Evolutionary conservation across 192 early-diverging fungal genomes (phyloP).

Genomic region (Podochytrium sp.): DNA sequence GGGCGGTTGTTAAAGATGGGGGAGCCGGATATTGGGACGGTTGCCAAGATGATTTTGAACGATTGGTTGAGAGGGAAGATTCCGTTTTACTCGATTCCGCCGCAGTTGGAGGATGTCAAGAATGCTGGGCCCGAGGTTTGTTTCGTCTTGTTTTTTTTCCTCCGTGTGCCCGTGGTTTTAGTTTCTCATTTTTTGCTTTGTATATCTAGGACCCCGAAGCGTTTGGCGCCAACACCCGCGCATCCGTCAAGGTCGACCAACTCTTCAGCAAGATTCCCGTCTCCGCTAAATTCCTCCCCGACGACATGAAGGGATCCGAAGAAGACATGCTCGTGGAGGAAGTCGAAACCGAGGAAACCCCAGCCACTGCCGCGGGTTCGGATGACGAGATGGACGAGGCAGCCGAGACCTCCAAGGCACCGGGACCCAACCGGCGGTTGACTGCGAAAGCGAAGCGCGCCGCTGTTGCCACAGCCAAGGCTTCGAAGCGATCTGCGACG

Average conservation of each 20-base stretch:
- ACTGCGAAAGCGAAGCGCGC: slow-evolving; percentile 34
- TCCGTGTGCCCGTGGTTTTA: slow-evolving; percentile 15
- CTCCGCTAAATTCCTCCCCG: slow-evolving; percentile 77
- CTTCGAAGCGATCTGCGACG: slow-evolving; percentile 27
- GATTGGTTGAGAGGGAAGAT: slow-evolving; percentile 98
- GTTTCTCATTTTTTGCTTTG: background rate
- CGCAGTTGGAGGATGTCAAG: slow-evolving; percentile 46
- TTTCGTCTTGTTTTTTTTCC: slow-evolving; percentile 4
- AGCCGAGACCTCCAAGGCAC: slow-evolving; percentile 33
- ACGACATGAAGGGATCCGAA: slow-evolving; percentile 77
- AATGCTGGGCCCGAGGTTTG: too few species aligned
- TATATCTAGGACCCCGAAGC: background rate
- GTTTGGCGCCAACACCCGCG: background rate
- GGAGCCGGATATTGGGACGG: slow-evolving; percentile 89
- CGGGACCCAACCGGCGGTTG: background rate
- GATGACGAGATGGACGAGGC: slow-evolving; percentile 41
- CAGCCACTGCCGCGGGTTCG: slow-evolving; percentile 41
- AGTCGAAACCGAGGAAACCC: slow-evolving; percentile 47
- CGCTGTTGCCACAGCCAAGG: slow-evolving; percentile 30
- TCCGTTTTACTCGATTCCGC: slow-evolving; percentile 90
- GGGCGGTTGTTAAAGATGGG: slow-evolving; percentile 94
- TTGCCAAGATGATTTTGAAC: slow-evolving; percentile 97
- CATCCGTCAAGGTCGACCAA: slow-evolving; percentile 72
- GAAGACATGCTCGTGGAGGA: slow-evolving; percentile 41
- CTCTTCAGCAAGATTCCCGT: slow-evolving; percentile 92